Base-by-base conservation (phyloP, 768 basidiomycete genomes). In the Lactifluus volemus region DNA sequence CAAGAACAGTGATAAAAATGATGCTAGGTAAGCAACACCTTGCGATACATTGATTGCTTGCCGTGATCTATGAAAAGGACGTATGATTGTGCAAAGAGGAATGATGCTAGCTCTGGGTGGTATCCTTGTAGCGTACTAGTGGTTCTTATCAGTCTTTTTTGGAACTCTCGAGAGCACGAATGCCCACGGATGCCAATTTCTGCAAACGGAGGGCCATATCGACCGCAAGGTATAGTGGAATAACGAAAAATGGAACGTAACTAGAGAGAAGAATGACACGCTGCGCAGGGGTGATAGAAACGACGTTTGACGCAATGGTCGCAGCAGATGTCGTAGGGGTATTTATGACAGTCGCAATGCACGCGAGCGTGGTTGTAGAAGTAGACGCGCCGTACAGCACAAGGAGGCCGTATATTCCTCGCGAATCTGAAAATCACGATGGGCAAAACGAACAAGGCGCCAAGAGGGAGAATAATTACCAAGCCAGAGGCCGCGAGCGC, bases 351-450 rank as follows among this genome's bases (percentile, higher is more conserved):
- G 81, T 75, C 12, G 77, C 72, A 49, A 94, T 70, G 68, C 88
- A 90, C 0, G 92, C 83, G 38, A 90, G 72, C 14, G 86, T 86
- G 0, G 92, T 92, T 0, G 90, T 93, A 0, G 81, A 77, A 3
- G 89, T 86, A 0, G 88, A 89, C 0, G 89, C 86, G 32, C 79
- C 89, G 71, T 93, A 94, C 32, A 85, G 70, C 10, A 88, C 75
- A 14, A 94, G 73, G 36, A 91, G 76, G 14, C 82, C 73, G 68
- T 86, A 88, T 49, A 85, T 79, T 14, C 72, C 70, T 6, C 71
- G 76, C 1, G 77, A 79, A 59, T 76, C 84, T 86, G 66, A n/a
- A 48, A 41, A 8, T 32, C 14, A 50, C 15, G 25, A 49, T 12
- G 25, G 11, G 30, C 51, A 45, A 19, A n/a, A 61, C 21, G 38